Evolutionary conservation across 257 asterid genomes (phyloP).

Genomic region (Henckelia pumila): DNA sequence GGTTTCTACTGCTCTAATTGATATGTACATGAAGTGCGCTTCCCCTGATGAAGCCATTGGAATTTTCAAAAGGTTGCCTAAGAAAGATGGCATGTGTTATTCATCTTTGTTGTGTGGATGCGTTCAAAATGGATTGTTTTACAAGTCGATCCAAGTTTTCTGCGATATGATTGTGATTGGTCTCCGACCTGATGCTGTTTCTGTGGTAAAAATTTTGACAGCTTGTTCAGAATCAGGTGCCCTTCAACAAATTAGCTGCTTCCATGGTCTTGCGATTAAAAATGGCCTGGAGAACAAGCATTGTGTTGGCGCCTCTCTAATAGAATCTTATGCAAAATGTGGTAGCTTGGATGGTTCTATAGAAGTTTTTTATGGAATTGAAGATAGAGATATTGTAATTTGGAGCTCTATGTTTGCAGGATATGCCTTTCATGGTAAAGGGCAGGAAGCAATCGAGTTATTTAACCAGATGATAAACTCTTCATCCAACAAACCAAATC

Average conservation of each 20-base stretch:
- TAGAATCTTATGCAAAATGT: constrained; percentile 74
- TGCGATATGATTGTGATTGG: constrained; percentile 44
- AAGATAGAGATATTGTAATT: constrained; percentile 50
- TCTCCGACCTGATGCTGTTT: constrained; percentile 43
- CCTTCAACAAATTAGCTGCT: constrained; percentile 56
- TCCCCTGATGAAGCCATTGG: constrained; percentile 59
- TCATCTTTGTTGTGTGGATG: constrained; percentile 57
- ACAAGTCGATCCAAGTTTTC: constrained; percentile 46
- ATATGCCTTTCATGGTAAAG: constrained; percentile 63
- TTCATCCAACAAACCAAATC: constrained; percentile 47
- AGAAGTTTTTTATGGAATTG: constrained; percentile 36
- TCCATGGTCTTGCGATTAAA: constrained; percentile 51
- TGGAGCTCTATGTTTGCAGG: constrained; percentile 87
- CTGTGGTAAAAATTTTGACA: constrained; percentile 47
- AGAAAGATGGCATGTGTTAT: constrained; percentile 56
- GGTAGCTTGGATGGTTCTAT: constrained; percentile 60
- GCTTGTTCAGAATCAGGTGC: constrained; percentile 73
- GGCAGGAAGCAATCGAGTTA: constrained; percentile 49
- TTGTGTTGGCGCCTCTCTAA: constrained; percentile 55
- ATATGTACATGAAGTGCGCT: constrained; percentile 77
- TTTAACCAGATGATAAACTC: constrained; percentile 49
- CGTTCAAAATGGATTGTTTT: constrained; percentile 42
- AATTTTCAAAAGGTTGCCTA: constrained; percentile 46
- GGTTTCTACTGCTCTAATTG: constrained; percentile 71
- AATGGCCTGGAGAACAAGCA: constrained; percentile 40